These are phyloP conservation scores for Oemleria cerasiformis DNA, from an alignment of 306 rosid genomes.

Conservation along the genomic window DNA sequence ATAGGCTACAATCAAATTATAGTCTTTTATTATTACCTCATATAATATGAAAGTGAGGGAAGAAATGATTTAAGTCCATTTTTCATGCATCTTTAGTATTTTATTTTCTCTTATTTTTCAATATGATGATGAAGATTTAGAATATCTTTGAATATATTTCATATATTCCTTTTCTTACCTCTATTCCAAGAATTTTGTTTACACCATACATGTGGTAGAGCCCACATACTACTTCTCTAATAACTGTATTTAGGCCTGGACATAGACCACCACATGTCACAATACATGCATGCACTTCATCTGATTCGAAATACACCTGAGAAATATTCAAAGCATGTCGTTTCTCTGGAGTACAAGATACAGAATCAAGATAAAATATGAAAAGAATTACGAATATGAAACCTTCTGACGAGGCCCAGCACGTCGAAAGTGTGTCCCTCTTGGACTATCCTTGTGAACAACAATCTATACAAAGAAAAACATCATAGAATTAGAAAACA, in stretches of 20 bases:
- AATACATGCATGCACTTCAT: constrained; percentile 49
- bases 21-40: background rate
- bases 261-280: constrained; percentile 66
- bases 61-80: background rate
- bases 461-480: constrained; percentile 35
- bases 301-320: constrained; percentile 53
- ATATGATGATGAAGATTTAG: background rate
- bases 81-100: background rate
- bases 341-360: background rate
- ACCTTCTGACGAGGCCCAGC: constrained; percentile 52
- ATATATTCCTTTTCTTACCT: constrained; percentile 26
- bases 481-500: background rate
- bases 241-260: constrained; percentile 55
- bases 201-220: constrained; percentile 56
- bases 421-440: constrained; percentile 44
- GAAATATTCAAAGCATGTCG: background rate
- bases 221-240: constrained; percentile 61
- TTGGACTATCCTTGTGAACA: constrained; percentile 32
- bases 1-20: background rate
- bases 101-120: background rate
- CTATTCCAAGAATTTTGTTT: constrained; percentile 44
- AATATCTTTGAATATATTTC: background rate
- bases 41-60: background rate
- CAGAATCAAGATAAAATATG: background rate
- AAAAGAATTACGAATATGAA: background rate